Evolutionary conservation across 2,329 filamentous ascomycete species (phyloP), one percentile per base, ranked within the genome.

Genomic region (Ophiostoma ulmi): DNA sequence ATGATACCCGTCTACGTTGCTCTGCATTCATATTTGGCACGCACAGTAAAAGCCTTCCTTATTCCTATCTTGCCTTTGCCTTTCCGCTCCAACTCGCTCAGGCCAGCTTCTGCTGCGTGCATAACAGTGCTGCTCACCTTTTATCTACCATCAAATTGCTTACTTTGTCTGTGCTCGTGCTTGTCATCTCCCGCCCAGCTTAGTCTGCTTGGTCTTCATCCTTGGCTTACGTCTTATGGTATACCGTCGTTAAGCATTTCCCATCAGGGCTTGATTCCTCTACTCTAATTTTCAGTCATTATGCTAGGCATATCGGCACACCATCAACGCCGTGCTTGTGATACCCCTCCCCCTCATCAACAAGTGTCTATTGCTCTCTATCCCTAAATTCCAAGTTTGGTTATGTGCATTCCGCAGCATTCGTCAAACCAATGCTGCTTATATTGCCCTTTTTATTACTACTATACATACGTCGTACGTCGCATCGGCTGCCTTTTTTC

Each of bases 91-190:
- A 17, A 26, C 52, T 55, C 8, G 52, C 52, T 58, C 52, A 17
- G 58, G 58, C 58, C 58, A 61, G 22, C 26, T 31, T 35, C n/a
- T 61, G 55, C 26, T 61, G 55, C 55, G 55, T 61, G 55, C 55
- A 17, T 8, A 17, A 10, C 11, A 31, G 10, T 63, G 58, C 26
- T 22, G 8, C 52, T 13, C 52, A 22, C 8, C 22, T 26, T 26
- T 58, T 26, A 26, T 11, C 10, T 26, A 11, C 52, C 22, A 58
- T 58, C 22, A 11, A 11, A 44, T 2, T 44, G n/a, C 52, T 26
- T 31, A 4, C 52, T 26, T 22, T 26, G 52, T 58, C 52, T 58
- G 52, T 58, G 52, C 52, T 26, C 8, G 52, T 58, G 52, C 52
- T 58, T 31, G 39, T 58, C 22, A 26, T 58, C 52, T 58, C 10